Conservation (phyloP, 495 filamentous ascomycete genomes). For the Neurospora sp. region DNA sequence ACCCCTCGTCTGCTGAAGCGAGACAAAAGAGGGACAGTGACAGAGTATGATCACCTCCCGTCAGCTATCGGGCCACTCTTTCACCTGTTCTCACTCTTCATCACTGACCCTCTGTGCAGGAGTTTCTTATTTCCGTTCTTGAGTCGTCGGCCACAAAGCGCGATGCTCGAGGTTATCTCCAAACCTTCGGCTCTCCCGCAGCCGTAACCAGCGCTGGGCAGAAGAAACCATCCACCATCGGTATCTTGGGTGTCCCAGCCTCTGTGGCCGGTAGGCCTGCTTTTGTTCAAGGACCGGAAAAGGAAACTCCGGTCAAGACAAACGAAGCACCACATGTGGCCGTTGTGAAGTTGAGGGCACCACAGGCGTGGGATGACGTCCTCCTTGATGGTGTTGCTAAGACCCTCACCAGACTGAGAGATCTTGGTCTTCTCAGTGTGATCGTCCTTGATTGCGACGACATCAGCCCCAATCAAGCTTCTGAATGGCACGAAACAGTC, state of each 20-base stretch:
- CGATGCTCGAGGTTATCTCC: conserved; percentile 79
- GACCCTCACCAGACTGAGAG: conserved; percentile 72
- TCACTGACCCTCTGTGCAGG: conserved; percentile 37
- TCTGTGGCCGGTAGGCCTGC: conserved; percentile 23
- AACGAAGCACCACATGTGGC: conserved; percentile 63
- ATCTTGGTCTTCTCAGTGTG: conserved; percentile 69
- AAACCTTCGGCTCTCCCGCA: conserved; percentile 53
- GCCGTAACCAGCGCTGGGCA: background rate
- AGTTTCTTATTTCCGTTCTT: conserved; percentile 73
- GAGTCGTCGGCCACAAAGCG: conserved; percentile 79
- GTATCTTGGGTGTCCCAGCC: conserved; percentile 22
- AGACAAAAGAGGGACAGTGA: conserved; percentile 35
- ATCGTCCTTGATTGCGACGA: conserved; percentile 70
- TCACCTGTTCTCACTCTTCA: background rate
- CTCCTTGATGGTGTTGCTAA: conserved; percentile 66
- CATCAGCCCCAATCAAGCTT: conserved; percentile 12
- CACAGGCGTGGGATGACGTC: conserved; percentile 55
- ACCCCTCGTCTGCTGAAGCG: conserved; percentile 29
- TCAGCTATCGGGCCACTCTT: background rate
- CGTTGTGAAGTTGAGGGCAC: conserved; percentile 71
- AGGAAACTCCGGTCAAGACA: conserved; percentile 19
- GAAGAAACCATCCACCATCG: conserved; percentile 8
- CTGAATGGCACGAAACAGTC: conserved; percentile 31
- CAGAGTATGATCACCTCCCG: conserved; percentile 17
- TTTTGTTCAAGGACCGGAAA: conserved; percentile 21